These are phyloP conservation scores for Diplogelasinospora grovesii DNA, from an alignment of 495 filamentous ascomycete species.

Conservation along the genomic window DNA sequence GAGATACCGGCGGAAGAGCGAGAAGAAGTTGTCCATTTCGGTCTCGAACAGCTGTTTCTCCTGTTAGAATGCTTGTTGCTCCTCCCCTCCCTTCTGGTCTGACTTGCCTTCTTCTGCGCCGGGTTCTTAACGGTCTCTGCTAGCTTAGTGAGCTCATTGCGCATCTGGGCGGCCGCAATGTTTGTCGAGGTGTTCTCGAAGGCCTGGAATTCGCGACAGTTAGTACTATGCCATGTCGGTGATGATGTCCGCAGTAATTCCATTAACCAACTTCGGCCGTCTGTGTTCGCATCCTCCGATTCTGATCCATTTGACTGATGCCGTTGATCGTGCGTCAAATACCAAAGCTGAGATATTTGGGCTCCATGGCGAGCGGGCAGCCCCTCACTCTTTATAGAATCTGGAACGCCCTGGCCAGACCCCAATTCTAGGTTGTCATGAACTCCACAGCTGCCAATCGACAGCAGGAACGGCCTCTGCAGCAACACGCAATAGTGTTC, in stretches of 20 bases:
- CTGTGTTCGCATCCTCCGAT: too few species aligned
- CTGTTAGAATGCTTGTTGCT: slow-evolving; percentile 9
- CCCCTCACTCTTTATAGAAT: too few species aligned
- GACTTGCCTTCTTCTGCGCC: slow-evolving; percentile 68
- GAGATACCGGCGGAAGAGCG: slow-evolving; percentile 93
- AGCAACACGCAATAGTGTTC: too few species aligned
- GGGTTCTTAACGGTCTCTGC: slow-evolving; percentile 81
- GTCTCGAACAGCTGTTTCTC: slow-evolving; percentile 70
- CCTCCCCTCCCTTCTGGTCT: neutral
- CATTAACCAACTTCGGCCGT: too few species aligned
- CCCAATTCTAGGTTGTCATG: too few species aligned
- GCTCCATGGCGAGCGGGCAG: too few species aligned
- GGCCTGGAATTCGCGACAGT: slow-evolving; percentile 51
- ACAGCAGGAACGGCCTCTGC: too few species aligned
- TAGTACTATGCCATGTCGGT: slow-evolving; percentile 10
- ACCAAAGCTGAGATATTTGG: too few species aligned
- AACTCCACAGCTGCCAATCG: too few species aligned
- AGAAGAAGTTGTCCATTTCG: slow-evolving; percentile 99
- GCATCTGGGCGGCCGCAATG: slow-evolving; percentile 97
- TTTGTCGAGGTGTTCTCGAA: slow-evolving; percentile 99
- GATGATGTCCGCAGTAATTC: neutral
- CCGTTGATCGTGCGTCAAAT: too few species aligned
- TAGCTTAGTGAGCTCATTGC: slow-evolving; percentile 90
- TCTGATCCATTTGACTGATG: too few species aligned
- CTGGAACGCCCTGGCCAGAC: too few species aligned